These are phyloP conservation scores for Adiantum capillusveneris DNA, from an alignment of 75 land plant species.

Conservation along the genomic window DNA sequence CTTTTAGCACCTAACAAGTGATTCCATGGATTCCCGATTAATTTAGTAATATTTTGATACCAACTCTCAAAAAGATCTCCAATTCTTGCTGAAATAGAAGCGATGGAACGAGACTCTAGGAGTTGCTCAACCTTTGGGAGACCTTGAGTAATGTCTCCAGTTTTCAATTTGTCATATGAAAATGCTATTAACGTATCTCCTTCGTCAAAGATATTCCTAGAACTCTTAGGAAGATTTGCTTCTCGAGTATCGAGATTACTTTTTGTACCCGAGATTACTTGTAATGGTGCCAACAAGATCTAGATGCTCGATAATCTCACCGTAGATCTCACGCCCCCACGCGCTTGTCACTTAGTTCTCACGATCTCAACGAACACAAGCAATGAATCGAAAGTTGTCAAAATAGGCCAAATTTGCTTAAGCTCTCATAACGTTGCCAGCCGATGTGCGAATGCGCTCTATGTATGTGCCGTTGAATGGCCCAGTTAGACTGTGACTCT, in stretches of 20 bases:
- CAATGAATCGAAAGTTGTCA: no score
- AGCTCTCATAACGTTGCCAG: no score
- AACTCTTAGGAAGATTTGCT: not conserved
- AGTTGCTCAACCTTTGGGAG: constrained; percentile 1
- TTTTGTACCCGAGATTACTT: no score
- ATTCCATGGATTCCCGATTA: not conserved
- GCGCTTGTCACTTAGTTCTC: no score
- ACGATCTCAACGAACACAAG: no score
- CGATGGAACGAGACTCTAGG: not conserved
- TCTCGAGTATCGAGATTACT: not conserved
- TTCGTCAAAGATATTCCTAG: not conserved
- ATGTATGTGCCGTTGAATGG: no score
- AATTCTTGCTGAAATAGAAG: not conserved
- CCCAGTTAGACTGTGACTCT: no score
- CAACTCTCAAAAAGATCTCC: not conserved
- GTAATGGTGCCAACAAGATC: no score
- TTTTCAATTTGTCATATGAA: not conserved
- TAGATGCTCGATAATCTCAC: no score
- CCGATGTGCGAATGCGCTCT: no score
- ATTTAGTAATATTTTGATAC: not conserved
- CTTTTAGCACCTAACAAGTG: not conserved
- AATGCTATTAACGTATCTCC: constrained; percentile 3
- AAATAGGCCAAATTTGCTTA: no score
- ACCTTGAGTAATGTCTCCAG: constrained; percentile 1
- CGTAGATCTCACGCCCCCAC: no score